Conservation (phyloP, 176 grass and related monocot genomes). For the Miscanthus lutarioriparius region DNA sequence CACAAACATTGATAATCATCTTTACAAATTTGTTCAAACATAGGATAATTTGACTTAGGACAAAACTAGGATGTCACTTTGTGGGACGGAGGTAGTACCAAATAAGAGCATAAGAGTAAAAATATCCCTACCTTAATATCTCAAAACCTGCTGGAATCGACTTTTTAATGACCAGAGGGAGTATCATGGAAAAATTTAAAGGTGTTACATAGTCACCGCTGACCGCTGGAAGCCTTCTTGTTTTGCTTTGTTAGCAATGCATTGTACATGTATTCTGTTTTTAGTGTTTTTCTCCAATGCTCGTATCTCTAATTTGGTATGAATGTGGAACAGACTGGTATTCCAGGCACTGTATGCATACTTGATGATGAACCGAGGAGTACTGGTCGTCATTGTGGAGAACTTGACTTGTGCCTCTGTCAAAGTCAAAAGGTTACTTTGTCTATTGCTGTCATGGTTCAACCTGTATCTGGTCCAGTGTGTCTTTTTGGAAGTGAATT, state of each 20-base stretch:
- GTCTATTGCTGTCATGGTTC: conserved; percentile 88
- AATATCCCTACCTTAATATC: neutral
- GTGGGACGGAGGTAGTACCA: neutral
- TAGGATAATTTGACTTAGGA: neutral
- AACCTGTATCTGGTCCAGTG: conserved; percentile 92
- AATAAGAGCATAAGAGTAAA: neutral
- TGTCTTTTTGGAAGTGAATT: conserved; percentile 98
- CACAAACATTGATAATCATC: neutral
- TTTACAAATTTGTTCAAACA: neutral
- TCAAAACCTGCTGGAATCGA: neutral
- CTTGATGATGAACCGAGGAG: conserved; percentile 96
- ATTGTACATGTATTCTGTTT: conserved; percentile 19
- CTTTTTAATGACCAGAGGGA: neutral
- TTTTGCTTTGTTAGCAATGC: neutral
- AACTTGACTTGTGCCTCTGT: conserved; percentile 73
- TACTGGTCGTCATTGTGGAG: conserved; percentile 79
- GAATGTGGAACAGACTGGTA: conserved; percentile 67
- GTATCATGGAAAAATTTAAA: conserved; percentile 17
- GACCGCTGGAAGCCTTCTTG: neutral
- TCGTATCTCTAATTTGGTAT: conserved; percentile 30
- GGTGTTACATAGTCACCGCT: neutral
- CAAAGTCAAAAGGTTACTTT: conserved; percentile 73
- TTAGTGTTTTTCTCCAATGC: neutral
- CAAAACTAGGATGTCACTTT: neutral
- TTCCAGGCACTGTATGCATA: conserved; percentile 72